phyloP scores from a whole-genome alignment of 768 basidiomycete genomes.

The Auricularia sp. region DNA sequence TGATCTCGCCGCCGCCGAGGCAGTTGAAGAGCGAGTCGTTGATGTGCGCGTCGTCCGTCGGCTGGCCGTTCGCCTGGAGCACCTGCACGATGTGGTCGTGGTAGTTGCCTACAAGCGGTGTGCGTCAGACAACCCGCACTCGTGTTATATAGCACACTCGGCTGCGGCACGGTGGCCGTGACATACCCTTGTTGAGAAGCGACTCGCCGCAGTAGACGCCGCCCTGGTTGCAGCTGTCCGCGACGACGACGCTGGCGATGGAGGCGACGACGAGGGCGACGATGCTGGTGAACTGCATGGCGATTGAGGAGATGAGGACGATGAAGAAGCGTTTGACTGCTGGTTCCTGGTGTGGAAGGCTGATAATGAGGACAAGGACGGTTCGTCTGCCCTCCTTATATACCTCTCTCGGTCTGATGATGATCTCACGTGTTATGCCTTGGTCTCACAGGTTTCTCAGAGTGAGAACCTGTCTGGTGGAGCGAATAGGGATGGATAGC shows the following conservation, averaged over 20 bases:
- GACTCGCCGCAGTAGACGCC: background rate
- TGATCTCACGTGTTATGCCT: too few species aligned
- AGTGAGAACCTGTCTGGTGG: too few species aligned
- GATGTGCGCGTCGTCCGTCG: background rate
- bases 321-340: too few species aligned
- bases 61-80: background rate
- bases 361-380: too few species aligned
- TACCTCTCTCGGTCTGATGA: too few species aligned
- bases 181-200: background rate
- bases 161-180: background rate
- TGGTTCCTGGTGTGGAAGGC: too few species aligned
- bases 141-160: too few species aligned
- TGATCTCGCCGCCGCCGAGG: background rate
- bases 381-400: too few species aligned
- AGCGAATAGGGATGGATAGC: too few species aligned
- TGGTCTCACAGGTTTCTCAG: too few species aligned
- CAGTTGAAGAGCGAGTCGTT: background rate
- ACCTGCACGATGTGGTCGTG: background rate
- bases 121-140: background rate
- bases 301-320: too few species aligned
- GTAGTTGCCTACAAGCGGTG: background rate
- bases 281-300: background rate
- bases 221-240: background rate
- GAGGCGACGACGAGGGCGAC: background rate
- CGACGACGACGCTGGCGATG: background rate